phyloP scores from a whole-genome alignment of 2,329 filamentous ascomycete species.

The Penicillium sp. region DNA sequence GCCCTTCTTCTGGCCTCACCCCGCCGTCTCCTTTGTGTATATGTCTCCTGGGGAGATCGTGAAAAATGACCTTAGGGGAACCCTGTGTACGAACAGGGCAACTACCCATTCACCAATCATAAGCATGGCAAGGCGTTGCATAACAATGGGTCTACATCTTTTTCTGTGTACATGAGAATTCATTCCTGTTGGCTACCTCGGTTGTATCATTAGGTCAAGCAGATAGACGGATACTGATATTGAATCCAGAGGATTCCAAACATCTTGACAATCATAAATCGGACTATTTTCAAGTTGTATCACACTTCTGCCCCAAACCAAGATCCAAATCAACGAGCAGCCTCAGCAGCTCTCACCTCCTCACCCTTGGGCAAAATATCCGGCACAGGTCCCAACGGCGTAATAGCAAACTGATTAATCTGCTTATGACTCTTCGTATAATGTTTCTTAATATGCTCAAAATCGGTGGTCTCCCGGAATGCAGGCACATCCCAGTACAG shows the following conservation, averaged over 20 bases:
- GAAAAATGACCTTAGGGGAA: constrained; percentile 2
- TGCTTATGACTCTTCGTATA: constrained; percentile 62
- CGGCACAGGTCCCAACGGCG: constrained; percentile 76
- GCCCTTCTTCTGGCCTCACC: constrained; percentile 2
- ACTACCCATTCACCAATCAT: constrained; percentile 14
- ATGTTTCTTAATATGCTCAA: constrained; percentile 87
- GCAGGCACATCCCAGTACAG: constrained; percentile 78
- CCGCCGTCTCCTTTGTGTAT: background rate
- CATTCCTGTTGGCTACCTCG: background rate
- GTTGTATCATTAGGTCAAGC: too few species aligned
- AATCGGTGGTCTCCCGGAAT: constrained; percentile 78
- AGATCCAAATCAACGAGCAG: background rate
- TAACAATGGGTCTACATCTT: constrained; percentile 23
- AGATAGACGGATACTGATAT: too few species aligned
- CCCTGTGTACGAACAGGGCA: constrained; percentile 9
- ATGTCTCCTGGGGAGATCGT: background rate
- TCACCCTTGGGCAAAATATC: constrained; percentile 71
- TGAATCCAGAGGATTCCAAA: too few species aligned
- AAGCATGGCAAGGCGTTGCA: constrained; percentile 33
- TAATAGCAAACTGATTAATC: constrained; percentile 65
- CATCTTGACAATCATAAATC: too few species aligned
- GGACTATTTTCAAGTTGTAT: background rate
- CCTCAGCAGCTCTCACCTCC: constrained; percentile 54
- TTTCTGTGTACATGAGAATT: constrained; percentile 12
- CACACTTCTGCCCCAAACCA: background rate